Evolutionary conservation across 2,329 filamentous ascomycete genomes (phyloP), one percentile per base, ranked within the genome.

Genomic region (Aspergillus unguis): DNA sequence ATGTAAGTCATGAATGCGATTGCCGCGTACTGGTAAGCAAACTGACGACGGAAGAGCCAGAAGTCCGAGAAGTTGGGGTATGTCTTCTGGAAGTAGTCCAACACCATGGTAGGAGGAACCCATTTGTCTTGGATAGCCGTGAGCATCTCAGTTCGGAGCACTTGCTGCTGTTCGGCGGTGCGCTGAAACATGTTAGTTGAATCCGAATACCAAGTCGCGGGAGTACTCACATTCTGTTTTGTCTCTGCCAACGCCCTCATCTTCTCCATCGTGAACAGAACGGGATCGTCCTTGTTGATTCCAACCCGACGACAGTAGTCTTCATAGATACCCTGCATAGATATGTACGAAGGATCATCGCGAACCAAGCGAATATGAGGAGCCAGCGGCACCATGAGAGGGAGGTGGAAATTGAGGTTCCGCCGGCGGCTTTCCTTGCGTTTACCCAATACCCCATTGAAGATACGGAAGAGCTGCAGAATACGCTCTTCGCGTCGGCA

Each of bases 1-100:
- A 96, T 87, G 69, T 97, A 99, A 3, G 94, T 97, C 88, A 99
- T 96, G 76, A 99, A 99, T 1, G 94, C 96, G 58, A 97, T 81
- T 1, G 92, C 85, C 23, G 94, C 92, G 56, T 96, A 86, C 74
- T 99, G 94, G 77, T 97, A 96, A 25, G 90, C 88, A 75, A 99
- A 96, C 60, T 96, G 92, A 54, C 92, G 86, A 54, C 94, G 88
- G 89, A 99, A 99, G 53, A 99, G 83, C 91, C 92, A 99, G 79
- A 97, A 96, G 65, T 96, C 92, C 42, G 88, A 84, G 71, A 90
- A 99, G 58, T 89, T 87, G 29, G 91, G 88, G 74, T 94, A 97
- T 4, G 85, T 88, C 60, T 82, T 79, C 67, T 92, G 88, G 82
- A 96, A 96, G 76, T 92, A 96, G 60, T 95, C 85, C 49, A 95